phyloP scores from a whole-genome alignment of 1,284 basidiomycete genomes.

The Ceratobasidium sp. region DNA sequence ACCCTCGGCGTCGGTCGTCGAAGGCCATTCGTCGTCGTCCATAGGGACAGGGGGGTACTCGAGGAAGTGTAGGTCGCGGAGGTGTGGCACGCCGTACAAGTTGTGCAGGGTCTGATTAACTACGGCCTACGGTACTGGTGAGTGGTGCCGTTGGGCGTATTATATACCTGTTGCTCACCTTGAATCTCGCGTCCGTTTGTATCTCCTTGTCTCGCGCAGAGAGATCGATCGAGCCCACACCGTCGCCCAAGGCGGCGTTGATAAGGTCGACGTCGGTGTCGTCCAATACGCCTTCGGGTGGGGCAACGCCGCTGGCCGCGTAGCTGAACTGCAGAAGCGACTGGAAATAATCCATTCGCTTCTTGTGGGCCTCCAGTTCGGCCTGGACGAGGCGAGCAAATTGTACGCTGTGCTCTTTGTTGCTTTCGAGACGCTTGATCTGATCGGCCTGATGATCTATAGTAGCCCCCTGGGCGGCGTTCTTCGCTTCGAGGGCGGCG shows the following conservation, averaged over 20 bases:
- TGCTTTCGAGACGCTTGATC: not conserved
- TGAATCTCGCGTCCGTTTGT: not conserved
- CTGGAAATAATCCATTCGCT: not conserved
- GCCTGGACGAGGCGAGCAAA: not conserved
- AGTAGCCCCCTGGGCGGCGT: not conserved
- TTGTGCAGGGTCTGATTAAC: not conserved
- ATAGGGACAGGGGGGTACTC: not conserved
- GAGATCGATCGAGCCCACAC: not conserved
- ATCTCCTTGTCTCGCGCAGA: not conserved
- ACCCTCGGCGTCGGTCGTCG: not conserved
- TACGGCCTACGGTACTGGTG: not conserved
- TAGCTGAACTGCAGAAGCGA: not conserved
- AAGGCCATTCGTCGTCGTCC: not conserved
- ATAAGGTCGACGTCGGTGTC: not conserved
- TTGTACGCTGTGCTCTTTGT: not conserved
- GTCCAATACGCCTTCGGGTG: not conserved
- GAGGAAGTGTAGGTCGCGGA: not conserved
- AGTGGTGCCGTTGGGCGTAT: not conserved
- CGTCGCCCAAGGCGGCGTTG: not conserved
- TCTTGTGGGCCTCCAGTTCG: not conserved
- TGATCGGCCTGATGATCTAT: not conserved
- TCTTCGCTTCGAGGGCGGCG: not conserved
- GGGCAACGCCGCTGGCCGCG: not conserved
- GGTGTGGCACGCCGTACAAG: not conserved
- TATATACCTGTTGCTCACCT: not conserved